Evolutionary conservation across 257 asterid genomes (phyloP).

Genomic region (Misopates orontium): DNA sequence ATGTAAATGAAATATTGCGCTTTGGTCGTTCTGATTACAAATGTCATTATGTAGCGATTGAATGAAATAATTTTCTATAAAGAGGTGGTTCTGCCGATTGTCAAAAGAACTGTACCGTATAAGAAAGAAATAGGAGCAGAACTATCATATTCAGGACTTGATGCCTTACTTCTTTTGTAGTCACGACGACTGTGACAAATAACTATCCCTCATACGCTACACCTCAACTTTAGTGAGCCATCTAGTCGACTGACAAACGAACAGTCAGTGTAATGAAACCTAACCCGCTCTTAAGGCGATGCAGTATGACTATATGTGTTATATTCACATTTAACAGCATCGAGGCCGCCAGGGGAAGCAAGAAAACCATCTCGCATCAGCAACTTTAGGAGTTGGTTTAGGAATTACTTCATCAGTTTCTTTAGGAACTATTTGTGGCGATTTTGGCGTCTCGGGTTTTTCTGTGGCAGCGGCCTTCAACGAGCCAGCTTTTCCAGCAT

Average conservation of each 20-base stretch:
- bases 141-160: not conserved
- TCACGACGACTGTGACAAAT: not conserved
- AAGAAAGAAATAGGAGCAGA: too few species aligned
- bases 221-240: slow-evolving; percentile 8
- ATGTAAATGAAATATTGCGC: too few species aligned
- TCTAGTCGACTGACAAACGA: not conserved
- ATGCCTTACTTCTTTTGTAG: not conserved
- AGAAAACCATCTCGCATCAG: slow-evolving; percentile 30
- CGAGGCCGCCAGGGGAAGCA: slow-evolving; percentile 45
- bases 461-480: slow-evolving; percentile 28
- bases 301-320: not conserved
- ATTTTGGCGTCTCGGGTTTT: slow-evolving; percentile 33
- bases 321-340: slow-evolving; percentile 31
- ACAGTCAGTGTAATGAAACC: not conserved
- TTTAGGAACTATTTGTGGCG: not conserved
- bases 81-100: not conserved
- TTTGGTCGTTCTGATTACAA: too few species aligned
- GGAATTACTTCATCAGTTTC: slow-evolving; percentile 11
- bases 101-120: too few species aligned
- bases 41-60: too few species aligned
- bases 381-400: slow-evolving; percentile 21
- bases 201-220: slow-evolving; percentile 27
- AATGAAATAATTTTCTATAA: too few species aligned
- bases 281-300: not conserved
- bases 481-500: slow-evolving; percentile 32